Percentiles rank a stretch among this genome's conserved stretches.
Conservation (phyloP, 2,329 filamentous ascomycete species). For the Trichoderma polysporum region DNA sequence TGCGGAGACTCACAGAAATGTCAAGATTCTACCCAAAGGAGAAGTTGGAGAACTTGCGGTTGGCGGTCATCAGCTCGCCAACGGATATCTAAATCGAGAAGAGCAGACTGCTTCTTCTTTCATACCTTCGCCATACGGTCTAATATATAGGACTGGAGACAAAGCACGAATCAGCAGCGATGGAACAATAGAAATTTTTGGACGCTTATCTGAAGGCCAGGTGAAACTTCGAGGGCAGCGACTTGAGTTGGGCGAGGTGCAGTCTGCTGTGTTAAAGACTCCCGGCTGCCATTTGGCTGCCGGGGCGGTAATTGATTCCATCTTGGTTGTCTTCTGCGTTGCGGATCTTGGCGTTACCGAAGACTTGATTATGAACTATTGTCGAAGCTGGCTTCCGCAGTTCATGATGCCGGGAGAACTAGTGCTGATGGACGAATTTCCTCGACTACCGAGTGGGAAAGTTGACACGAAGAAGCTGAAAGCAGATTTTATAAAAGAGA, state of each 20-base stretch:
- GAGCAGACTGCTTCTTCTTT: slow-evolving; percentile 74
- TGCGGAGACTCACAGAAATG: slow-evolving; percentile 27
- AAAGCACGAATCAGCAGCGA: slow-evolving; percentile 67
- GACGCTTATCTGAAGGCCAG: slow-evolving; percentile 76
- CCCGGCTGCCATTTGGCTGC: slow-evolving; percentile 63
- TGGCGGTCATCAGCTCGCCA: slow-evolving; percentile 76
- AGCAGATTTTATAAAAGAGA: slow-evolving; percentile 42
- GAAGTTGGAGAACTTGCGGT: slow-evolving; percentile 77
- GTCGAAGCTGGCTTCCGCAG: slow-evolving; percentile 71
- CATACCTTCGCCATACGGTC: slow-evolving; percentile 64
- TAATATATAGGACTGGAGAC: slow-evolving; percentile 82
- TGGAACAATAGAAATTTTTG: slow-evolving; percentile 78
- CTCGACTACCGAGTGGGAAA: slow-evolving; percentile 80
- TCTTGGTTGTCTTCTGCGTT: slow-evolving; percentile 73
- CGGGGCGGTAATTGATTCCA: slow-evolving; percentile 65
- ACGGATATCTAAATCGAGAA: slow-evolving; percentile 76
- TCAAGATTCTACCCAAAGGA: slow-evolving; percentile 61
- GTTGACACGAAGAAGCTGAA: slow-evolving; percentile 68
- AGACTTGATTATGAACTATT: slow-evolving; percentile 55
- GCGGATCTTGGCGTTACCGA: slow-evolving; percentile 41
- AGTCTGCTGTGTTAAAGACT: slow-evolving; percentile 65
- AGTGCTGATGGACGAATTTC: slow-evolving; percentile 62
- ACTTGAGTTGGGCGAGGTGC: slow-evolving; percentile 76
- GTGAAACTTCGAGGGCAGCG: slow-evolving; percentile 85
- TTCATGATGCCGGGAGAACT: slow-evolving; percentile 84